Evolutionary conservation across 2,329 filamentous ascomycete genomes (phyloP), one percentile per base, ranked within the genome.

Genomic region (Aspergillus fijiensis): DNA sequence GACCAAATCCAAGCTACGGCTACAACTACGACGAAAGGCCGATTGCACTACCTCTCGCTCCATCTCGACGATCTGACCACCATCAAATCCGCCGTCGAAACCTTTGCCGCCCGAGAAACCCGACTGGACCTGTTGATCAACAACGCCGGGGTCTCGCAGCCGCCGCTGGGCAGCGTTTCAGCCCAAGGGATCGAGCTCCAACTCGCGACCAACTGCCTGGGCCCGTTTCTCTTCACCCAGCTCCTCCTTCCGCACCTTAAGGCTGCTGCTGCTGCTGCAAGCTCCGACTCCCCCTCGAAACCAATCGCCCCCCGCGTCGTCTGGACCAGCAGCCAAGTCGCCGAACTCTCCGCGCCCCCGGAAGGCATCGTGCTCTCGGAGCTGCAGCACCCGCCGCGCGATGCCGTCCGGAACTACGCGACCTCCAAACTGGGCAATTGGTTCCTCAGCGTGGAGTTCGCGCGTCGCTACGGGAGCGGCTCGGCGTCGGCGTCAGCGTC

Each of bases 11-110:
- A 33, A 33, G 31, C 31, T 12, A 33, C 31, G 3, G 31, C 31
- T 33, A 2, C 31, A 33, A 33, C 9, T 12, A 33, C 5, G 9
- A 33, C 12, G 12, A 33, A 81, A 45, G 59, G 59, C 19, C 69
- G 66, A 1, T 61, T 84, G 14, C 74, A 75, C 48, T 81, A 80
- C 57, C 68, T 84, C 16, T 65, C 73, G n/a, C 70, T 85, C 4
- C 82, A 85, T 73, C 70, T 78, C 66, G 63, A 59, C 57, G 64
- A 67, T 23, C 63, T 68, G 2, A 23, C 57, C 6, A 48, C 55
- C n/a, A 62, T 68, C 35, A 58, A 59, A 25, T n/a, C 19, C 27
- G 9, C 70, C 1, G 77, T 67, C 4, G 63, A 74, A 11, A 67
- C 67, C 4, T 79, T 80, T 62, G 58, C 69, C 23, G 49, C 63